Evolutionary conservation across 805 yeast genomes (phyloP), one percentile per base, ranked within the genome.

Genomic region (Ogataea methanolica): DNA sequence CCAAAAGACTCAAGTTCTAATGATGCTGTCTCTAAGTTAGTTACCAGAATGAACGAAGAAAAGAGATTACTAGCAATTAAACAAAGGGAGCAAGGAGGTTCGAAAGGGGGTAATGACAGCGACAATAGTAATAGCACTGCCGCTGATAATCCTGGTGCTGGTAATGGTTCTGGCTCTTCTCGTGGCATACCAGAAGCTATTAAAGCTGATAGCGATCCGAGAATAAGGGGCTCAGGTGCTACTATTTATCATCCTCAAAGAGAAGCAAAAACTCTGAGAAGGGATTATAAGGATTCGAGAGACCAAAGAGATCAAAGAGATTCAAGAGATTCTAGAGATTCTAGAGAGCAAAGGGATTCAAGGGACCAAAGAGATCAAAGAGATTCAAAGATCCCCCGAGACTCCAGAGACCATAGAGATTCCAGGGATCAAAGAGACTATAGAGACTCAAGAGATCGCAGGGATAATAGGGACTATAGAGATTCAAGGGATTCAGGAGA

Each of bases 391-490:
- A 38, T 21, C 36, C n/a, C 6, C 39, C 31, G 43, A 9, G 43
- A 34, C 8, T 9, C 36, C 6, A 41, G 47, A 33, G 47, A 44
- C 33, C 7, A 17, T 11, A 45, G 44, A 39, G 47, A 45, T 21
- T 6, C 12, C n/a, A 39, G 41, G n/a, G 22, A 40, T 17, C 5
- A 15, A 11, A 41, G 44, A 21, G 44, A 41, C 33, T 33, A 15
- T n/a, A 41, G 44, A 41, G 44, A 33, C 33, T 26, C 26, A 3
- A 42, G 48, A 36, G 48, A 45, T 36, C 14, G 38, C 12, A 42
- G 39, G 15, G 48, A 45, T 36, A 3, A 41, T n/a, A 42, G 39
- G 15, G 33, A 17, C 23, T 11, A n/a, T 8, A 37, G 40, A 35
- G 43, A 33, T n/a, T 33, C 43, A 6, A 41, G 43, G 33, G 43